Conservation (phyloP, 352 stramenopile species). For the Pythium scleroteichum region DNA sequence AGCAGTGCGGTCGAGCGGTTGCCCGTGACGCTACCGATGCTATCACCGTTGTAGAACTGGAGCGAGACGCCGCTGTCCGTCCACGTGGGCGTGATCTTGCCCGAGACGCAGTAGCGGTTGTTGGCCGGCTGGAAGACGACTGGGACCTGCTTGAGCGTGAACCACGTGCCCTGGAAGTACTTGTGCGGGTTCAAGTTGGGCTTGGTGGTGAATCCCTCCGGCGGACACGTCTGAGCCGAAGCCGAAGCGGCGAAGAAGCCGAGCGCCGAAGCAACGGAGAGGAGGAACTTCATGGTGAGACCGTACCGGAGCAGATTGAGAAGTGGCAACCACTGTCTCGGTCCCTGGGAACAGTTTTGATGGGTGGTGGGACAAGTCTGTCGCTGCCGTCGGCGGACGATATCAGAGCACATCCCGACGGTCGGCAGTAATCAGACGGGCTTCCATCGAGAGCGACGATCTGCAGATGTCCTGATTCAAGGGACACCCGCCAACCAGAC, state of each 20-base stretch:
- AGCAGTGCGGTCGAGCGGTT: slow-evolving; percentile 17
- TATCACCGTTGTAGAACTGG: slow-evolving; percentile 14
- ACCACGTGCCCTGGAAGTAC: slow-evolving; percentile 24
- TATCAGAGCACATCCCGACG: too few species aligned
- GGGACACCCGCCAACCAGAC: too few species aligned
- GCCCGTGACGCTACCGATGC: slow-evolving; percentile 17
- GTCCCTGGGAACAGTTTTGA: too few species aligned
- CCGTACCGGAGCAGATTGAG: not conserved
- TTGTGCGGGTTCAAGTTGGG: slow-evolving; percentile 14
- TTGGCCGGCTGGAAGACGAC: slow-evolving; percentile 22
- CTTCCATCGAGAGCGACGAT: too few species aligned
- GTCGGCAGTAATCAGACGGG: too few species aligned
- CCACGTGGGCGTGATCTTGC: not conserved
- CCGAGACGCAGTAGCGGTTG: slow-evolving; percentile 22
- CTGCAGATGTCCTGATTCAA: too few species aligned
- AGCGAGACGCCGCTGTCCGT: slow-evolving; percentile 7
- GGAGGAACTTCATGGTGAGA: slow-evolving; percentile 5
- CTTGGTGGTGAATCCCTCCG: slow-evolving; percentile 19
- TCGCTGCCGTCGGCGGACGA: too few species aligned
- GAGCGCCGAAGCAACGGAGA: not conserved
- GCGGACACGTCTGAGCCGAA: slow-evolving; percentile 14
- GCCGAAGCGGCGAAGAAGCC: not conserved
- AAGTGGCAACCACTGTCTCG: too few species aligned
- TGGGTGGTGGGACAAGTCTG: too few species aligned
- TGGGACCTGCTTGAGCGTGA: slow-evolving; percentile 24